A percentile compares a stretch with the other conserved stretches of the same genome.
Evolutionary conservation across 768 basidiomycete species (phyloP).

Genomic region (Calvatia gigantea): DNA sequence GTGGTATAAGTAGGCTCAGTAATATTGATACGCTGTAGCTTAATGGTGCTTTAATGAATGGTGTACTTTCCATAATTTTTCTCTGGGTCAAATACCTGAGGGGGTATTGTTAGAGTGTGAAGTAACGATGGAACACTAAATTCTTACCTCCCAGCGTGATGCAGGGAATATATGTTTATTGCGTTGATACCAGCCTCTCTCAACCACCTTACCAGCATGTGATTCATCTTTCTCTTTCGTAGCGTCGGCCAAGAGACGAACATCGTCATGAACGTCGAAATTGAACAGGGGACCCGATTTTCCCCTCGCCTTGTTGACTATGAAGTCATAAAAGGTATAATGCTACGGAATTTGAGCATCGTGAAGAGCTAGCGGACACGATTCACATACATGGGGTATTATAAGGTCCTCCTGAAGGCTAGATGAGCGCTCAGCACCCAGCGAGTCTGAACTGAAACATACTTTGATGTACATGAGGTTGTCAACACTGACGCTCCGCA

Average conservation of each 20-base stretch:
- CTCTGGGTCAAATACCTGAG: conserved; percentile 87
- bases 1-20: no score
- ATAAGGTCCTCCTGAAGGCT: conserved; percentile 87
- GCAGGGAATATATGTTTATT: conserved; percentile 99
- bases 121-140: background rate
- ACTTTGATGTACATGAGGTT: conserved; percentile 99
- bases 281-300: conserved; percentile 98
- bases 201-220: conserved; percentile 98
- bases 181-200: conserved; percentile 90
- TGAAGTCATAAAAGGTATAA: conserved; percentile 97
- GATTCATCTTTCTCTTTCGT: conserved; percentile 98
- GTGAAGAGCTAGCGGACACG: background rate
- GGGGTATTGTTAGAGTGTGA: background rate
- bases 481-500: conserved; percentile 86
- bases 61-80: conserved; percentile 93
- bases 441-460: conserved; percentile 16
- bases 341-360: conserved; percentile 49
- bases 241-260: conserved; percentile 90
- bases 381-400: conserved; percentile 82
- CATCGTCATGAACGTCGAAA: conserved; percentile 99
- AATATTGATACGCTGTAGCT: no score
- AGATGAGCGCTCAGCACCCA: background rate
- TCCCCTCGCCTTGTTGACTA: conserved; percentile 96
- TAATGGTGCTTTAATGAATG: conserved; percentile 36
- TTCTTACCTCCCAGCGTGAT: conserved; percentile 90